A percentile compares a stretch with the other conserved stretches of the same genome.
Conservation (phyloP, 495 filamentous ascomycete species). For the Hypoxylon rickii region DNA sequence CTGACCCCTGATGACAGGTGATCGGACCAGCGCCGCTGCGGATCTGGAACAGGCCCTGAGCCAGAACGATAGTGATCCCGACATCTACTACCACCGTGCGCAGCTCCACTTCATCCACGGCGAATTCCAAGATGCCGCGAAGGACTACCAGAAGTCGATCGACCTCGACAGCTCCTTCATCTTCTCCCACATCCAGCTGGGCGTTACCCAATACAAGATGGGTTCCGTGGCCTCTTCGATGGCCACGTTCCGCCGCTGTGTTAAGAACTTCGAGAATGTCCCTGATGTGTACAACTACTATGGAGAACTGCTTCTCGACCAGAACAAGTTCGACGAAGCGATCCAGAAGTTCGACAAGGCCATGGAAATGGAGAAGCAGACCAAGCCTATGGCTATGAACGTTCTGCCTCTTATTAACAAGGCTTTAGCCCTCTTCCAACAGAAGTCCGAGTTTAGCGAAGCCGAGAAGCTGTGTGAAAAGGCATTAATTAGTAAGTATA, state of each 20-base stretch:
- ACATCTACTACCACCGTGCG: constrained; percentile 99
- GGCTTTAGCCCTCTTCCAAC: constrained; percentile 93
- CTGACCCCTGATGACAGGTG: constrained; percentile 57
- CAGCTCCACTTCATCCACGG: constrained; percentile 97
- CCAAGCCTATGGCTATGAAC: constrained; percentile 93
- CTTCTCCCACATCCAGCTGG: constrained; percentile 99
- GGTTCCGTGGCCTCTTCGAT: constrained; percentile 96
- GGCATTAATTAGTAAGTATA: constrained; percentile 86
- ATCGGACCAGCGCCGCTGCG: constrained; percentile 81
- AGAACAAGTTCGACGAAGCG: constrained; percentile 91
- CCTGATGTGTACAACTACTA: constrained; percentile 99
- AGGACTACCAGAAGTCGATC: constrained; percentile 99
- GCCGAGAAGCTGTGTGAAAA: constrained; percentile 97
- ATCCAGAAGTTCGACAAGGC: constrained; percentile 98
- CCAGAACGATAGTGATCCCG: constrained; percentile 87
- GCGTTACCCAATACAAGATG: constrained; percentile 99
- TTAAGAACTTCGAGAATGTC: constrained; percentile 96
- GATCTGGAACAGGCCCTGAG: constrained; percentile 87
- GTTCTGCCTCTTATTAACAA: constrained; percentile 98
- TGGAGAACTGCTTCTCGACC: constrained; percentile 95
- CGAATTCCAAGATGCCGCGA: constrained; percentile 89
- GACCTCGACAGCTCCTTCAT: constrained; percentile 95
- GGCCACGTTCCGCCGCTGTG: constrained; percentile 95
- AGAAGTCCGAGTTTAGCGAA: constrained; percentile 93
- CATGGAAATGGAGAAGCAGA: constrained; percentile 95